Percentiles rank a stretch among this genome's conserved stretches.
Evolutionary conservation across 305 asterid genomes (phyloP).

Genomic region (Petunia hybrid): DNA sequence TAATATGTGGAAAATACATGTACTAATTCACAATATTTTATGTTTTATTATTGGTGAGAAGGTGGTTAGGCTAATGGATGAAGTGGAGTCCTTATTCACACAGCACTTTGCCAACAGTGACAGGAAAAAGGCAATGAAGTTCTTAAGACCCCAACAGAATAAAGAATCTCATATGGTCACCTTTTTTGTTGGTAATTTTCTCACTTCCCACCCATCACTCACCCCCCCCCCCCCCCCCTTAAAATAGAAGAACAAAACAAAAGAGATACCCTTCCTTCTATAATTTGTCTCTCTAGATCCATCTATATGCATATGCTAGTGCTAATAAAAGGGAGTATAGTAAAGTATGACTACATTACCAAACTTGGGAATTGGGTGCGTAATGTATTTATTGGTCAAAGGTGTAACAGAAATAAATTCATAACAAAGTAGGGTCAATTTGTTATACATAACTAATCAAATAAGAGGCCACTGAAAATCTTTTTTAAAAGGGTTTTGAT

Average conservation of each 20-base stretch:
- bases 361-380: not conserved
- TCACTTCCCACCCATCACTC: not conserved
- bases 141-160: conserved; percentile 77
- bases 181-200: conserved; percentile 77
- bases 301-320: not conserved
- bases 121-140: conserved; percentile 94
- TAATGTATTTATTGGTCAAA: not conserved
- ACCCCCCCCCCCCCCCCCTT: not conserved
- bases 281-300: not conserved
- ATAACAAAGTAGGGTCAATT: not conserved
- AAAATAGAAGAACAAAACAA: not conserved
- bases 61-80: conserved; percentile 95
- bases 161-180: conserved; percentile 92
- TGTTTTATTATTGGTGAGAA: conserved; percentile 38
- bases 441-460: not conserved
- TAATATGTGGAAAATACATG: not conserved
- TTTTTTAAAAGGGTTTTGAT: too few relatives aligned
- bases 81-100: conserved; percentile 95
- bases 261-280: not conserved
- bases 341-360: not conserved
- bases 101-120: conserved; percentile 90
- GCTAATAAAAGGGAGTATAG: not conserved
- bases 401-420: not conserved
- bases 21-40: conserved; percentile 16
- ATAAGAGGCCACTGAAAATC: too few relatives aligned